Evolutionary conservation across 495 filamentous ascomycete species (phyloP).

Genomic region (Hypoxylon fuscum): DNA sequence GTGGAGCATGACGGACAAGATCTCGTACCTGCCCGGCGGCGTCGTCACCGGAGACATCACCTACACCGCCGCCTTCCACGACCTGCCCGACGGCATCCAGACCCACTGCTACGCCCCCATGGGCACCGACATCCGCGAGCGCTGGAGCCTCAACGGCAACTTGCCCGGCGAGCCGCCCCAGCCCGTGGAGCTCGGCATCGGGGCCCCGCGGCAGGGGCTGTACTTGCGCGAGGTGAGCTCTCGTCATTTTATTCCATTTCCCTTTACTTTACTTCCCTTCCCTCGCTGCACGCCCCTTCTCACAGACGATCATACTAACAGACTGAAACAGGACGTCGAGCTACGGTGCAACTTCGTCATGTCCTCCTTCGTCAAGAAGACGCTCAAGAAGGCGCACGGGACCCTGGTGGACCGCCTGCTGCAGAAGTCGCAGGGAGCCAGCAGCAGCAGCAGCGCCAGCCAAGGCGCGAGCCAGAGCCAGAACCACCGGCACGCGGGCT

Average conservation of each 20-base stretch:
- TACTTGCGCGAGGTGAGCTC: conserved; percentile 68
- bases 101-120: conserved; percentile 77
- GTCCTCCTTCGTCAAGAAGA: conserved; percentile 76
- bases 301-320: conserved; percentile 2
- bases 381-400: conserved; percentile 73
- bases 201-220: conserved; percentile 68
- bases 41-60: conserved; percentile 70
- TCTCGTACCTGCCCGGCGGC: conserved; percentile 75
- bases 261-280: too few relatives aligned
- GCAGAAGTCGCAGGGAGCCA: conserved; percentile 60
- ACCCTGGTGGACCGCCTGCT: conserved; percentile 71
- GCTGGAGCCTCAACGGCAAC: conserved; percentile 71
- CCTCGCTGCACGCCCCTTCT: too few relatives aligned
- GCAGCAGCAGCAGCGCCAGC: conserved; percentile 3
- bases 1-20: conserved; percentile 77
- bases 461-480: neutral
- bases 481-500: conserved; percentile 14
- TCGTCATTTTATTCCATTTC: too few relatives aligned
- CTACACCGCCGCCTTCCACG: conserved; percentile 79
- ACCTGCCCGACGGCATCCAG: conserved; percentile 72
- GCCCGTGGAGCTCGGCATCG: conserved; percentile 67
- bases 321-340: conserved; percentile 64
- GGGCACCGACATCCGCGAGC: conserved; percentile 72
- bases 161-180: conserved; percentile 69
- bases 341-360: conserved; percentile 79